These are phyloP conservation scores for Geopyxis carbonaria DNA, from an alignment of 495 filamentous ascomycete genomes.

Conservation along the genomic window DNA sequence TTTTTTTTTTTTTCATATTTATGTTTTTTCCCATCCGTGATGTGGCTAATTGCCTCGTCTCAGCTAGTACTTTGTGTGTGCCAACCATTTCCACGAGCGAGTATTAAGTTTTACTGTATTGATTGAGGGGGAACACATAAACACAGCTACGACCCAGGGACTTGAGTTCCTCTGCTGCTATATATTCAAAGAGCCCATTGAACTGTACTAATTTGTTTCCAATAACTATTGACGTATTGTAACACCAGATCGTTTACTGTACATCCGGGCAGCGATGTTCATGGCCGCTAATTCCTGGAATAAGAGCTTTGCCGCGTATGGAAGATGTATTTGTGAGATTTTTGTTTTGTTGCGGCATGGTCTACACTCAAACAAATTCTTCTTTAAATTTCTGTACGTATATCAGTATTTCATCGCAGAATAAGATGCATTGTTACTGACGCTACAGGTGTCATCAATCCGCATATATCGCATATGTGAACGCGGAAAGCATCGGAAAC, in stretches of 20 bases:
- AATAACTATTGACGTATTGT: conserved; percentile 36
- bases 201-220: no score
- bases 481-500: conserved; percentile 97
- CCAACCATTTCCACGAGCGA: no score
- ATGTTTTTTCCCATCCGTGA: no score
- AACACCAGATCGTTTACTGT: conserved; percentile 64
- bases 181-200: no score
- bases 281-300: conserved; percentile 97
- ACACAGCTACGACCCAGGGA: no score
- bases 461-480: conserved; percentile 96
- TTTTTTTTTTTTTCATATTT: no score
- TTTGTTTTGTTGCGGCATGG: conserved; percentile 97
- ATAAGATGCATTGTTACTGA: conserved; percentile 38
- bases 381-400: conserved; percentile 64
- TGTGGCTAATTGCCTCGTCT: no score
- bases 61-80: no score
- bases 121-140: no score
- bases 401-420: conserved; percentile 17
- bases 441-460: conserved; percentile 97
- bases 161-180: no score
- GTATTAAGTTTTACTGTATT: no score
- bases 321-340: conserved; percentile 93
- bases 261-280: conserved; percentile 97
- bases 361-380: conserved; percentile 85
- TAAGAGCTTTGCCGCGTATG: conserved; percentile 92